Percentiles rank a stretch among this genome's conserved stretches.
phyloP scores from a whole-genome alignment of 768 basidiomycete species.

The Calvatia gigantea region DNA sequence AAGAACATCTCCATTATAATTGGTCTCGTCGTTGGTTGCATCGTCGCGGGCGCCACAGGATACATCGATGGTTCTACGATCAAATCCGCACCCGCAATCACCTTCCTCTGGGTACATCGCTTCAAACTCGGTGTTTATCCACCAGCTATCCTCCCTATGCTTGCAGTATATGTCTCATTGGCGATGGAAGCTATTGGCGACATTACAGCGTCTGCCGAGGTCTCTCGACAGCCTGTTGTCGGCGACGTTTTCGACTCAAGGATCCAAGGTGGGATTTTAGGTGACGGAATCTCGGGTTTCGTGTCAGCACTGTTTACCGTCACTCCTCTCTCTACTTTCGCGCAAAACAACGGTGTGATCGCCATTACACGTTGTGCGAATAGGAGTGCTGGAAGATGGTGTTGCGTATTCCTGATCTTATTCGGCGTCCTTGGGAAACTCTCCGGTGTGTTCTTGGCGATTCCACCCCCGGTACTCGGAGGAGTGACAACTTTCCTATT shows the following conservation, averaged over 20 bases:
- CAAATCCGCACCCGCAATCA: slow-evolving; percentile 67
- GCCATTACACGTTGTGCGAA: slow-evolving; percentile 84
- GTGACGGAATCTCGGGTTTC: slow-evolving; percentile 80
- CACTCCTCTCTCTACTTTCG: slow-evolving; percentile 76
- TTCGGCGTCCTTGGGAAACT: slow-evolving; percentile 81
- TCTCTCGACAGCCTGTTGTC: slow-evolving; percentile 68
- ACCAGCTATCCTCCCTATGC: slow-evolving; percentile 54
- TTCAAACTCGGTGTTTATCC: slow-evolving; percentile 78
- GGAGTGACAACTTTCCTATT: slow-evolving; percentile 89
- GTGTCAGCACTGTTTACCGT: slow-evolving; percentile 79
- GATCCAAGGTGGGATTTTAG: slow-evolving; percentile 79
- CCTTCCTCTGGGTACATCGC: slow-evolving; percentile 79
- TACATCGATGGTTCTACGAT: slow-evolving; percentile 72
- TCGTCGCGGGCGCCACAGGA: slow-evolving; percentile 75
- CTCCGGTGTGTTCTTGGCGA: slow-evolving; percentile 80
- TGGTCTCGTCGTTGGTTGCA: slow-evolving; percentile 73
- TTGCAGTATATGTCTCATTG: slow-evolving; percentile 51
- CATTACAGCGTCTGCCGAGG: slow-evolving; percentile 79
- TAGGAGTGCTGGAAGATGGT: slow-evolving; percentile 74
- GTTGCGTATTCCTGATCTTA: slow-evolving; percentile 74
- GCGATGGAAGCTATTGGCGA: slow-evolving; percentile 88
- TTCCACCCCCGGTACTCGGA: slow-evolving; percentile 79
- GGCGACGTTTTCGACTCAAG: slow-evolving; percentile 77
- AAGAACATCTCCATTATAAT: slow-evolving; percentile 78
- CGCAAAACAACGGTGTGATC: slow-evolving; percentile 83